Evolutionary conservation across 352 stramenopile genomes (phyloP).

Genomic region (Aphanomyces euteiches): DNA sequence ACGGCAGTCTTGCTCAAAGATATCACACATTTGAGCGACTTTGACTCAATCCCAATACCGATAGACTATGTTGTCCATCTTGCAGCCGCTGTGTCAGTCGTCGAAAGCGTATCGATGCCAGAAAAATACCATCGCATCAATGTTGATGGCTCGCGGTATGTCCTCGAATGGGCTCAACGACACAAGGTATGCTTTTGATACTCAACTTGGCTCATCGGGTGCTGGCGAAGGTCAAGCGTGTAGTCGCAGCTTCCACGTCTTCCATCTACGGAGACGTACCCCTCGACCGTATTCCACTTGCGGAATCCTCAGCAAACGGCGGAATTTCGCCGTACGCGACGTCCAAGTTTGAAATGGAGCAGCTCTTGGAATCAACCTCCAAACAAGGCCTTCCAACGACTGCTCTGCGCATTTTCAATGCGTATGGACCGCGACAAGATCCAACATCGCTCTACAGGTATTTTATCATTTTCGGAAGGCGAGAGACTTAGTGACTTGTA

Average conservation of each 20-base stretch:
- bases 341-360: conserved; percentile 83
- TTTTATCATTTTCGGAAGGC: neutral
- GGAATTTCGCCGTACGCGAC: conserved; percentile 79
- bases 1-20: conserved; percentile 78
- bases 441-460: conserved; percentile 71
- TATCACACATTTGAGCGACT: conserved; percentile 77
- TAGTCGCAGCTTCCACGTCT: conserved; percentile 73
- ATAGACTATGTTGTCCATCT: conserved; percentile 82
- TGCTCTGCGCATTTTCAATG: conserved; percentile 81
- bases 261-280: conserved; percentile 69
- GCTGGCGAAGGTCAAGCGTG: conserved; percentile 55
- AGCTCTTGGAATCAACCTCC: conserved; percentile 72
- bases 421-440: conserved; percentile 77
- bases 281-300: conserved; percentile 61
- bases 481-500: neutral
- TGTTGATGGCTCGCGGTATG: conserved; percentile 73
- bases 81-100: conserved; percentile 77
- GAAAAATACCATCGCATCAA: conserved; percentile 87
- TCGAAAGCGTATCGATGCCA: conserved; percentile 77
- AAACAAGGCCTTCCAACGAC: conserved; percentile 69
- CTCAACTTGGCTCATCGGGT: neutral
- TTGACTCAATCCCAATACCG: conserved; percentile 66
- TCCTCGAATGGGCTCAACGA: conserved; percentile 71
- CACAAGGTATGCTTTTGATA: conserved; percentile 36
- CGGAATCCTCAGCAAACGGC: conserved; percentile 65